Conservation (phyloP, 495 filamentous ascomycete genomes). For the Apodospora peruviana region DNA sequence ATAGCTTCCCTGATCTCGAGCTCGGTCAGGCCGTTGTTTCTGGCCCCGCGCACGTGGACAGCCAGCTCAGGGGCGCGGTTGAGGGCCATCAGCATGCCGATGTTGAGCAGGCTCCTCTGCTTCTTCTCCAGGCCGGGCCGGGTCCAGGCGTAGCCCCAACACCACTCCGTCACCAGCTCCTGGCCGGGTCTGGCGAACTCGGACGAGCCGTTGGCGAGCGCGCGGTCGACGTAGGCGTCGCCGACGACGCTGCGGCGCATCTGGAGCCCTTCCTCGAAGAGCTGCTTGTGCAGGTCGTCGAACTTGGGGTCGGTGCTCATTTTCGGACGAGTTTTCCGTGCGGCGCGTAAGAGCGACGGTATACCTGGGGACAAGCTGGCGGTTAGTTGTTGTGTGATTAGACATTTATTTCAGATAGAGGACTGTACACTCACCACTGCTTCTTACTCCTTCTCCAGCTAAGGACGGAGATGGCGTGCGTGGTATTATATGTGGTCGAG, state of each 20-base stretch:
- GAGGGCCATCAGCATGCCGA: slow-evolving; percentile 48
- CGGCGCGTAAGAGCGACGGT: too few species aligned
- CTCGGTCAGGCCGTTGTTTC: slow-evolving; percentile 48
- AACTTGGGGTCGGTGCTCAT: slow-evolving; percentile 30
- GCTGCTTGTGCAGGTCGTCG: slow-evolving; percentile 36
- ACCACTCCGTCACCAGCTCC: slow-evolving; percentile 47
- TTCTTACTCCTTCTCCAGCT: too few species aligned
- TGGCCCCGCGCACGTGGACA: slow-evolving; percentile 48
- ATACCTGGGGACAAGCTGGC: too few species aligned
- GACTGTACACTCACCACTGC: too few species aligned
- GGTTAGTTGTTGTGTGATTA: neutral
- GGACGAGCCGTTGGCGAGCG: slow-evolving; percentile 36
- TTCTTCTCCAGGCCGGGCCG: slow-evolving; percentile 50
- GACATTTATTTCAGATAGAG: too few species aligned
- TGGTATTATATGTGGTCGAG: too few species aligned
- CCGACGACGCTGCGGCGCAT: slow-evolving; percentile 48
- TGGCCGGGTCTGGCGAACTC: slow-evolving; percentile 49
- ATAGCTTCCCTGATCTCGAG: slow-evolving; percentile 52
- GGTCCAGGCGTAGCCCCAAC: slow-evolving; percentile 52
- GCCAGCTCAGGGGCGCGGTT: slow-evolving; percentile 48
- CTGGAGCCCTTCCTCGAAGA: slow-evolving; percentile 51
- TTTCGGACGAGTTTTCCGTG: neutral
- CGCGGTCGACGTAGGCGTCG: slow-evolving; percentile 43
- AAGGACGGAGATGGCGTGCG: too few species aligned
- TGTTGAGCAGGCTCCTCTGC: slow-evolving; percentile 49